Conservation (phyloP, 768 basidiomycete genomes). For the Trametes villosa region DNA sequence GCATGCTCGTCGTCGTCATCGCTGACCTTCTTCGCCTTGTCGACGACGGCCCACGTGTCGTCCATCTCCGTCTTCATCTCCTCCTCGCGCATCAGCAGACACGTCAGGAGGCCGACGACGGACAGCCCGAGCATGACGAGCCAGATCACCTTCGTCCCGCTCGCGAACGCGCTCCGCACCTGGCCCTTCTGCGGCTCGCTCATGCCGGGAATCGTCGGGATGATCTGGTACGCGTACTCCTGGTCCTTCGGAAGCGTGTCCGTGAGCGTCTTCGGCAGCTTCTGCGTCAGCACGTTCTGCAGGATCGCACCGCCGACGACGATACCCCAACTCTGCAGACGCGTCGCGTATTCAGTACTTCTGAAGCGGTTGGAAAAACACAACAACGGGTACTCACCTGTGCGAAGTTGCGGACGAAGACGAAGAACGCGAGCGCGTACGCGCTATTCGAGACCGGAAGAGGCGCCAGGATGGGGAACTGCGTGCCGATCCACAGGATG, state of each 20-base stretch:
- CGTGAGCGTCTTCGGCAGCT: conserved; percentile 36
- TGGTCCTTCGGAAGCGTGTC: conserved; percentile 33
- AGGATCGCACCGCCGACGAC: conserved; percentile 42
- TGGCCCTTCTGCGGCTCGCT: no score
- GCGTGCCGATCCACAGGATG: conserved; percentile 13
- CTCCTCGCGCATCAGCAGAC: conserved; percentile 33
- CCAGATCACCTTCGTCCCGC: conserved; percentile 37
- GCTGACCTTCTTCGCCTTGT: conserved; percentile 7
- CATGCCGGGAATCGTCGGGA: conserved; percentile 32
- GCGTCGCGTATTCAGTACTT: no score
- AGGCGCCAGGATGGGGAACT: conserved; percentile 18
- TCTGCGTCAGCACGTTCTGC: conserved; percentile 41
- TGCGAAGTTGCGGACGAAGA: conserved; percentile 30
- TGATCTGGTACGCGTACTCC: conserved; percentile 34
- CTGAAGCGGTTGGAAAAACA: not conserved
- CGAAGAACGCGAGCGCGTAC: conserved; percentile 40
- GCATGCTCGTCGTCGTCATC: not conserved
- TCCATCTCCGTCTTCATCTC: conserved; percentile 33
- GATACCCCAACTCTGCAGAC: conserved; percentile 45
- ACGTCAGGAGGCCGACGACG: conserved; percentile 31
- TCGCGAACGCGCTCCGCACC: conserved; percentile 30
- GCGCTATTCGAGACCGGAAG: conserved; percentile 38
- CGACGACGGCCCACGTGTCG: conserved; percentile 24
- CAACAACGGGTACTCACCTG: conserved; percentile 30
- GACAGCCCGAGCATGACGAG: conserved; percentile 34